These are phyloP conservation scores for Stachybotrys elegans DNA, from an alignment of 2,329 filamentous ascomycete genomes.

Conservation along the genomic window DNA sequence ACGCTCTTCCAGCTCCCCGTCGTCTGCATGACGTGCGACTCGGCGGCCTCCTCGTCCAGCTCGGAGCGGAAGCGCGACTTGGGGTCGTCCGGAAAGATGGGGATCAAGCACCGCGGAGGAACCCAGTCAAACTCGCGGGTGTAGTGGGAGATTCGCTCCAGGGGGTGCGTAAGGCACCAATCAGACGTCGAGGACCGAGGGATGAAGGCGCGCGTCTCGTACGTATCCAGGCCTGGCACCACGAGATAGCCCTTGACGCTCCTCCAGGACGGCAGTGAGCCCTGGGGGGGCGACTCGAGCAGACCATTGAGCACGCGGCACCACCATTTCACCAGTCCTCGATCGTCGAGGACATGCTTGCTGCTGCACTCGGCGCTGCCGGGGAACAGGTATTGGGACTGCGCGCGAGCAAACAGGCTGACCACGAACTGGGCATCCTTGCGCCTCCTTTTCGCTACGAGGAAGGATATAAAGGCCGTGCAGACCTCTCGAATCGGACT, in stretches of 20 bases:
- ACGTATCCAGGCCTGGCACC: conserved; percentile 78
- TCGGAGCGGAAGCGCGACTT: conserved; percentile 88
- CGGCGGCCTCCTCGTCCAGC: conserved; percentile 74
- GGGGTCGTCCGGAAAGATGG: conserved; percentile 90
- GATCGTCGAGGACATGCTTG: conserved; percentile 90
- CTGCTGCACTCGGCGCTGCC: conserved; percentile 77
- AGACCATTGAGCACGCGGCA: conserved; percentile 80
- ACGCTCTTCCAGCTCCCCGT: conserved; percentile 78
- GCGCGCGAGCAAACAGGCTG: conserved; percentile 86
- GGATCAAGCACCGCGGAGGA: conserved; percentile 78
- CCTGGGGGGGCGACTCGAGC: conserved; percentile 41
- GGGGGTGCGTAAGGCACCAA: conserved; percentile 68
- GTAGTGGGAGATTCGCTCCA: conserved; percentile 61
- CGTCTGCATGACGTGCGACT: conserved; percentile 47
- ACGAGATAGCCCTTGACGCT: conserved; percentile 72
- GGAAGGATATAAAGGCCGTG: conserved; percentile 68
- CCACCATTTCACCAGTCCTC: conserved; percentile 93
- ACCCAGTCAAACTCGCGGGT: conserved; percentile 53
- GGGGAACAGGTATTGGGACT: conserved; percentile 92
- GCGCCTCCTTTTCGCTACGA: conserved; percentile 63
- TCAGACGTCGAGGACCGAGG: conserved; percentile 51
- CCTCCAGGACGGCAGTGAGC: conserved; percentile 31
- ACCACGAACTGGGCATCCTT: conserved; percentile 66
- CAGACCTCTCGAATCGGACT: conserved; percentile 74
- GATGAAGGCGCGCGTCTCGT: conserved; percentile 75